Evolutionary conservation across 805 yeast genomes (phyloP), one percentile per base, ranked within the genome.

Genomic region (Scheffersomyces amazonensis): DNA sequence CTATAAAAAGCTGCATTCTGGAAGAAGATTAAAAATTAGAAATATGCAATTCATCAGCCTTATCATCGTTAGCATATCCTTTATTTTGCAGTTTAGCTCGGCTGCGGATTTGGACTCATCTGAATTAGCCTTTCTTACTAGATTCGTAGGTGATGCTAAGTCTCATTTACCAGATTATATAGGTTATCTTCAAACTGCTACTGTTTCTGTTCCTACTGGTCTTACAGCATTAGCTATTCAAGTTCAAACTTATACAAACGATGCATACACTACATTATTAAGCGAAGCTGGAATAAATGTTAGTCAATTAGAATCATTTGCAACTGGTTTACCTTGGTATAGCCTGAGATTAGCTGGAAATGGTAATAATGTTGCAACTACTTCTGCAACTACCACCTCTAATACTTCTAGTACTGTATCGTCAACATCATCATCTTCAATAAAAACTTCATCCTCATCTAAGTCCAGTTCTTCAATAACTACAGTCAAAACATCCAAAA

Each of bases 241-340:
- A 34, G 62, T 64, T 15, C 48, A 45, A 17, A 63, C 69, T 16
- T 62, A 59, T 43, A 59, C 51, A 1, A 67, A 62, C 42, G 63
- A 61, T 31, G 52, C 67, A 6, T 66, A 64, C 43, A 65, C 71
- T 16, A 60, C 71, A 6, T 49, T 59, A 40, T 51, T 64, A 5
- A 15, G 12, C 46, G 47, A 52, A 25, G 39, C 58, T 33, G 32
- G 53, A 15, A 31, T 58, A 13, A 41, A 56, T 42, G 44, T 57
- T 34, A 32, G 28, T 18, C 46, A 42, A 31, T 53, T 66, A 44
- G 49, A 42, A 43, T 31, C 43, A 3, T 63, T 51, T 44, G 71
- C 68, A 23, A 57, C 66, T 16, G 47, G 49, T 18, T 59, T 66
- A 47, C 70, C 71, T 16, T 66, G 73, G 73, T 64, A 54, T 57